Evolutionary conservation across 768 basidiomycete species (phyloP), one percentile per base, ranked within the genome.

Genomic region (Albatrellus ellisii): DNA sequence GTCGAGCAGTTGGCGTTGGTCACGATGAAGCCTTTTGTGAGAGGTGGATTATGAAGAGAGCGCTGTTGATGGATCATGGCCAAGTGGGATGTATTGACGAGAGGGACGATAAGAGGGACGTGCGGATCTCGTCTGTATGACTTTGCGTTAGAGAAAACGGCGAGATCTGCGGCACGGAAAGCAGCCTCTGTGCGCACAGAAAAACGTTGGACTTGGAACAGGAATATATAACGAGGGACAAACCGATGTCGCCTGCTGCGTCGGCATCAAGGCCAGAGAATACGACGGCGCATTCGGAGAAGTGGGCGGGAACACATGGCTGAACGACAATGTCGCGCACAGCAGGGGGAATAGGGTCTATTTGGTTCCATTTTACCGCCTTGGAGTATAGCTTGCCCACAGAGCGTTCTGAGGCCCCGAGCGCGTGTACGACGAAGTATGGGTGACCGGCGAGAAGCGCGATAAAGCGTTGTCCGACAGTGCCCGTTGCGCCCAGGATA

Each of bases 1-100:
- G 95, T 97, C 18, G 88, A 83, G 65, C 95, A 98, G 65, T 98
- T 99, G 51, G 95, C 95, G 59, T 99, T 99, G 44, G 91, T 92
- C 47, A 99, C 81, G 59, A 99, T 92, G 68, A 89, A 98, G 3
- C 95, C 95, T 50, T 75, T 77, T 54, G 71, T 73, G 26, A 83
- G 71, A 0, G 75, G 75, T 15, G 77, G 83, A 2, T 67, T 61
- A 50, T 85, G 80, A 12, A 73, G 63, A 2, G 75, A 52, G 39
- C 68, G 86, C 61, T 99, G 95, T 54, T 90, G 83, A 0, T 73
- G 68, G 54, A 99, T 68, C 51, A 98, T 85, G 50, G 75, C 65
- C 22, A 97, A 64, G 59, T 99, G 95, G 3, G 66, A 67, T 1
- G 87, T 69, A 64, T 99, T 99, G 52, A 94, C 92, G 52, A 95